These are phyloP conservation scores for Myrmaecium sp. DNA, from an alignment of 2,329 filamentous ascomycete species.

Conservation along the genomic window DNA sequence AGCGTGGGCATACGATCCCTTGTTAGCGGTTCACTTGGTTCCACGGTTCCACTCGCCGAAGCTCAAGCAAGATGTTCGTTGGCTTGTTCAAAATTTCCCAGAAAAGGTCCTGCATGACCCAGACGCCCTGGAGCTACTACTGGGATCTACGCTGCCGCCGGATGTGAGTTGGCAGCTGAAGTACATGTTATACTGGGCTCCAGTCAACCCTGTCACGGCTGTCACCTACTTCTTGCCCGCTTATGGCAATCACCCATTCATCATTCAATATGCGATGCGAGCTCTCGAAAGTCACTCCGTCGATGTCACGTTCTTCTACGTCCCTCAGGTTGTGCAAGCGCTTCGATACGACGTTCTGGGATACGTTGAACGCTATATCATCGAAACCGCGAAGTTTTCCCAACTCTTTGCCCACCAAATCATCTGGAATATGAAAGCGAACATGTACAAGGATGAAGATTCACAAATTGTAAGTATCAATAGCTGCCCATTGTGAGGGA, in stretches of 20 bases:
- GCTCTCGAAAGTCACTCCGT: constrained; percentile 85
- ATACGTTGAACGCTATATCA: constrained; percentile 90
- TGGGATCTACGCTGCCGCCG: constrained; percentile 57
- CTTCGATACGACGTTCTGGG: constrained; percentile 84
- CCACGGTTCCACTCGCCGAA: constrained; percentile 62
- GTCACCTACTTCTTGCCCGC: constrained; percentile 85
- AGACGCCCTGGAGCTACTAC: constrained; percentile 65
- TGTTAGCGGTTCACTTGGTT: constrained; percentile 71
- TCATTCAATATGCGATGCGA: constrained; percentile 93
- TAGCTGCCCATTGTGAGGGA: no score
- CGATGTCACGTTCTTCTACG: constrained; percentile 98
- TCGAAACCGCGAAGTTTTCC: constrained; percentile 95
- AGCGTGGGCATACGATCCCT: constrained; percentile 75
- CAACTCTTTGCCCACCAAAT: constrained; percentile 98
- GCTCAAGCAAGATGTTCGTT: constrained; percentile 59
- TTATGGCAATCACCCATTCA: constrained; percentile 79
- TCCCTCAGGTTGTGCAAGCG: constrained; percentile 93
- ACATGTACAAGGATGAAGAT: constrained; percentile 94
- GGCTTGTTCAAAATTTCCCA: constrained; percentile 64
- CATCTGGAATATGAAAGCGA: constrained; percentile 99
- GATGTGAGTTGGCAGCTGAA: constrained; percentile 78
- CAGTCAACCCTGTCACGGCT: constrained; percentile 83
- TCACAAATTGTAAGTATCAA: constrained; percentile 52
- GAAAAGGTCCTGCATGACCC: constrained; percentile 68
- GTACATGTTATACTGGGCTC: constrained; percentile 78